Evolutionary conservation across 805 yeast species (phyloP), one percentile per base, ranked within the genome.

Genomic region (Yarrowia divulgata): DNA sequence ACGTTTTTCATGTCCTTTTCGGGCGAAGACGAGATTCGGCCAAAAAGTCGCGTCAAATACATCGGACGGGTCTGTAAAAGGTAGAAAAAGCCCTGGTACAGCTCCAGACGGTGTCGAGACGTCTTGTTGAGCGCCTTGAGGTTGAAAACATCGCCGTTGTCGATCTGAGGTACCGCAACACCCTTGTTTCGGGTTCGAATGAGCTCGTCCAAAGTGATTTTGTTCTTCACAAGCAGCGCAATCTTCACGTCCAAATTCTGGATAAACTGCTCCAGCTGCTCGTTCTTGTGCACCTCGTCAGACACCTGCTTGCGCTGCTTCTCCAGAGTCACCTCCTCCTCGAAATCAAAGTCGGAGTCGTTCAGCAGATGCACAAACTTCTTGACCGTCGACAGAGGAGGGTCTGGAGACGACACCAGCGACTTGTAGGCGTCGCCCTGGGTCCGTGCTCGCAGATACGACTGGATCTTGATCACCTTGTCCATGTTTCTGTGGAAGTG

Each of bases 61-160:
- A 78, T 76, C 0, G 97, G 90, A 74, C 91, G 91, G 0, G 97
- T 90, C 76, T 95, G 98, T 54, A 95, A 77, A 34, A 94, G 79
- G 75, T 89, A 95, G 73, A 95, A 88, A 66, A 94, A 75, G 29
- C 90, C 89, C 73, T 89, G 97, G 77, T 90, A 90, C 0, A 86
- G 77, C 71, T 88, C 93, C 64, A 88, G 81, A 70, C 91, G 82
- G 40, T 79, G 75, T 37, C 83, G 74, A 7, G 82, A 75, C 4
- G 80, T 66, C 72, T 80, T 80, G 70, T 77, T 79, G 39, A 81
- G 75, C 0, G 81, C 77, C 68, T 76, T 78, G 58, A 79, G 72
- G 67, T 80, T 81, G 69, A 79, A 77, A 34, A 76, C 76, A 52
- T 75, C 80, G 0, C 76, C 77, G 9, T 74, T 73, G 29, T 73